Evolutionary conservation across 768 basidiomycete species (phyloP).

Genomic region (Lactarius vividus): DNA sequence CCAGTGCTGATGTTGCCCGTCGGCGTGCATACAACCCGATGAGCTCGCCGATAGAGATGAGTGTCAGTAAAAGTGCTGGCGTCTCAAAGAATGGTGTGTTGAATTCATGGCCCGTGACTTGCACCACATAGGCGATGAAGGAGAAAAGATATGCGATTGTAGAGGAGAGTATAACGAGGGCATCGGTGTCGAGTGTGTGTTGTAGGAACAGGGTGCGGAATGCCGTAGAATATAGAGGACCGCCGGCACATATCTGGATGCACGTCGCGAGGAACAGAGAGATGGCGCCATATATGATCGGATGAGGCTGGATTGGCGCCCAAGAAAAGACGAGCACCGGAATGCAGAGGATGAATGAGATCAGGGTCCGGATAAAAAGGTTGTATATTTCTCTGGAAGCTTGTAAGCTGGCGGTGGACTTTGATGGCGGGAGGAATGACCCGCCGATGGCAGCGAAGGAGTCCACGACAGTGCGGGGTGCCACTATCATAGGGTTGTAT

Average conservation of each 20-base stretch:
- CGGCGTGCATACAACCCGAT: constrained; percentile 40
- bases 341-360: constrained; percentile 37
- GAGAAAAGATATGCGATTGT: constrained; percentile 43
- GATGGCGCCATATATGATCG: constrained; percentile 37
- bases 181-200: constrained; percentile 40
- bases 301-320: constrained; percentile 38
- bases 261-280: constrained; percentile 41
- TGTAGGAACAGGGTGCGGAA: constrained; percentile 39
- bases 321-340: constrained; percentile 45
- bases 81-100: constrained; percentile 44
- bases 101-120: constrained; percentile 34
- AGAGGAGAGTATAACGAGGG: constrained; percentile 41
- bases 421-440: constrained; percentile 32
- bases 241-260: constrained; percentile 38
- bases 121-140: constrained; percentile 38
- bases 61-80: constrained; percentile 40
- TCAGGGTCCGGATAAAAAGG: constrained; percentile 34
- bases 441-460: constrained; percentile 28
- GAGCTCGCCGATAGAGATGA: constrained; percentile 42
- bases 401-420: constrained; percentile 30
- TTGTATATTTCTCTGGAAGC: constrained; percentile 34
- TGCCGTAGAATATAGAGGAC: constrained; percentile 38
- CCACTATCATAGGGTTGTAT: constrained; percentile 31
- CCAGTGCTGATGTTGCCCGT: constrained; percentile 35
- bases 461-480: constrained; percentile 37